Base-by-base conservation (phyloP, 2,329 filamentous ascomycete genomes). In the Neofusicoccum umdonicola region DNA sequence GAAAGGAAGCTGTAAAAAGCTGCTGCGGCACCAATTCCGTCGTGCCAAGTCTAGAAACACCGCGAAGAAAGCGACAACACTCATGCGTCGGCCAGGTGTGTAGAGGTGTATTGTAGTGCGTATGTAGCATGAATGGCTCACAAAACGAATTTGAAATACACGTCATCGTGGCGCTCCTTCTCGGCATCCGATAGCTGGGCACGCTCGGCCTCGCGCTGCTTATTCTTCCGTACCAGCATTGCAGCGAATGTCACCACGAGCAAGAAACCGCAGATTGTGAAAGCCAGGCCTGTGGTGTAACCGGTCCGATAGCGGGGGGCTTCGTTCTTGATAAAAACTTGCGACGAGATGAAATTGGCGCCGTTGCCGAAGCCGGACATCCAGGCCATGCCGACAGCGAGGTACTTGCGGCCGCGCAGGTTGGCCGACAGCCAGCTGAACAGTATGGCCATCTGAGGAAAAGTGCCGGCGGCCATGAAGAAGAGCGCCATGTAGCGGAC, bases 291-390 rank as follows among this genome's bases (percentile, higher is more conserved):
- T 2, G 73, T 75, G 1, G 73, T 71, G 67, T 77, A 78, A 1
- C 79, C 79, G 0, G 75, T 76, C 1, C 70, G 71, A 64, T 80
- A 81, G 5, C 66, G 70, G 3, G 79, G 79, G 3, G 73, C 69
- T 67, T 81, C 71, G 3, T 62, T 65, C 9, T 71, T 72, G 66
- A 81, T 76, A 66, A 81, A 82, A 5, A 81, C 72, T 64, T 80
- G 80, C 31, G 73, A 72, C 4, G 74, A 75, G 7, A 81, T 71
- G 60, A 82, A 78, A 54, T 78, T 80, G 54, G 77, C 80, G 64
- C 78, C 80, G 68, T 81, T 81, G n/a, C 79, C 80, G 19, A 81
- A 77, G 2, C 78, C 78, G 3, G 77, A 71, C 69, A 78, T 76
- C 68, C 80, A 73, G 1, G 74, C 80, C 69, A 77, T 78, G 3